A percentile compares a stretch with the other conserved stretches of the same genome.
Conservation (phyloP, 345 rosid genomes). For the Mallotus nudiflorus region DNA sequence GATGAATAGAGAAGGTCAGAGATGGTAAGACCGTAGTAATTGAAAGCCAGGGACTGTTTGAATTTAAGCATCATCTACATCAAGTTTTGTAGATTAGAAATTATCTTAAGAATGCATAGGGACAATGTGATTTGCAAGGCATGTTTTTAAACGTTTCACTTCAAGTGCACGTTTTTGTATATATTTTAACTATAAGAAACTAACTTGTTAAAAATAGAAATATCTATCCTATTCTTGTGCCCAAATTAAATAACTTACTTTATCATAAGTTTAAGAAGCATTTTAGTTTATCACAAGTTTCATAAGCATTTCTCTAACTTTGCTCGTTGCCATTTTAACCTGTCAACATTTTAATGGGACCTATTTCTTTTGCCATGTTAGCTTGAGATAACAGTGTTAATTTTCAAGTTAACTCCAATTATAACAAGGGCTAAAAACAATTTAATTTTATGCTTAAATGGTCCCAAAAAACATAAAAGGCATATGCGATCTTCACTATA, state of each 20-base stretch:
- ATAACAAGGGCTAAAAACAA: too few relatives aligned
- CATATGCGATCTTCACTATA: too few relatives aligned
- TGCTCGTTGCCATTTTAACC: conserved; percentile 44
- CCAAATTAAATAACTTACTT: neutral
- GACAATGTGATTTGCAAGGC: conserved; percentile 87
- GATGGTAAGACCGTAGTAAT: too few relatives aligned
- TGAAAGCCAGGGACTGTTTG: too few relatives aligned
- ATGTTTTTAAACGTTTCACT: conserved; percentile 71
- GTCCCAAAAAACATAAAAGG: too few relatives aligned
- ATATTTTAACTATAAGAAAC: conserved; percentile 2
- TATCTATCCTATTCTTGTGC: too few relatives aligned
- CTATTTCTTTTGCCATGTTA: too few relatives aligned
- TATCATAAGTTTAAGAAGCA: neutral
- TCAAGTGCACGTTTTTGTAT: conserved; percentile 50
- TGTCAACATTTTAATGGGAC: too few relatives aligned
- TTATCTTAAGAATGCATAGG: conserved; percentile 21
- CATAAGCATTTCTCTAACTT: conserved; percentile 31
- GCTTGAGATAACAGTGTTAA: too few relatives aligned
- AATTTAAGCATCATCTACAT: conserved; percentile 10
- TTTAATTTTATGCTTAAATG: too few relatives aligned
- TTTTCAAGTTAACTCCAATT: too few relatives aligned
- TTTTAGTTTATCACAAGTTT: conserved; percentile 25
- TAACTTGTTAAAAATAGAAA: neutral
- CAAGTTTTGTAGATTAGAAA: conserved; percentile 27
- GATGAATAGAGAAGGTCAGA: too few relatives aligned